phyloP scores from a whole-genome alignment of 129 eudicot species.

The Pseudognaphalium luteoalbum region DNA sequence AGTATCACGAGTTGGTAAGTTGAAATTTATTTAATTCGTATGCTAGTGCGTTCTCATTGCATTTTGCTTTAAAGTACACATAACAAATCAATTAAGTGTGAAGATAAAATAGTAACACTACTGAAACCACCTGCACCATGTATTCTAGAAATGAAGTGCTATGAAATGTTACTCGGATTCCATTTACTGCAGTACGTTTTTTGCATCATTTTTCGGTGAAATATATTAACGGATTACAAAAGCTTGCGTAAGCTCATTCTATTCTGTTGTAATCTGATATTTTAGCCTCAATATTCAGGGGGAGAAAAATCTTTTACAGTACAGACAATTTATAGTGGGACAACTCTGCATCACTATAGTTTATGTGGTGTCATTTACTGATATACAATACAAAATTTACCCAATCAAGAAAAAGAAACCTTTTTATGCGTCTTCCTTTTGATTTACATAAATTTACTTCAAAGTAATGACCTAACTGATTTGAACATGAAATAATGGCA shows the following conservation, averaged over 20 bases:
- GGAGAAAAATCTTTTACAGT: background rate
- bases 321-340: constrained; percentile 37
- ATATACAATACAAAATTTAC: constrained; percentile 25
- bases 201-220: background rate
- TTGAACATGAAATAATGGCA: background rate
- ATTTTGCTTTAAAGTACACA: background rate
- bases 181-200: constrained; percentile 11
- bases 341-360: constrained; percentile 35
- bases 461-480: background rate
- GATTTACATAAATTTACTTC: background rate
- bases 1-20: constrained; percentile 18
- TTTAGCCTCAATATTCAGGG: constrained; percentile 5
- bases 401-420: constrained; percentile 10
- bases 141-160: constrained; percentile 6
- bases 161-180: constrained; percentile 20
- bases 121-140: background rate
- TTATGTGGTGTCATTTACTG: constrained; percentile 29
- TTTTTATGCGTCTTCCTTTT: constrained; percentile 4
- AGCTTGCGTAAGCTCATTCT: background rate
- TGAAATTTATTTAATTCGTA: constrained; percentile 15
- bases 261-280: background rate
- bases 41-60: background rate
- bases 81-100: background rate
- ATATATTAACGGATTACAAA: background rate
- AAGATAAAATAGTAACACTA: background rate